Evolutionary conservation across 495 filamentous ascomycete genomes (phyloP), one percentile per base, ranked within the genome.

Genomic region (Penicillium egyptiacum): DNA sequence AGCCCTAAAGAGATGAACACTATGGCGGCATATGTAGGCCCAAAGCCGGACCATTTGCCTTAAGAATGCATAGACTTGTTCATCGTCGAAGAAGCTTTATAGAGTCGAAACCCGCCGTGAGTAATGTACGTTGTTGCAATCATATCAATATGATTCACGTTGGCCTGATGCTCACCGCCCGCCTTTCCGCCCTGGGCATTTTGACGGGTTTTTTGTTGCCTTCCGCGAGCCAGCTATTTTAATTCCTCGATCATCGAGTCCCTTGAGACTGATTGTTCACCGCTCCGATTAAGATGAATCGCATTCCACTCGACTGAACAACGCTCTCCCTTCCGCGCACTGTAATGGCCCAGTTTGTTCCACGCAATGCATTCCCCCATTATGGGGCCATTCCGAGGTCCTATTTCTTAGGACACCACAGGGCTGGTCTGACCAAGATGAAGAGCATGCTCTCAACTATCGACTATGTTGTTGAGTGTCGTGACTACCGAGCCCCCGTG

Each of bases 341-440:
- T 20, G 25, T 31, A 37, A 67, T 67, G 66, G 63, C 75, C 47
- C 67, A 72, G 41, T 98, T 98, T 71, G 61, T 86, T 17, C 91
- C 95, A 1, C 90, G 94, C 54, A 67, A 72, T 40, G 69, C 75
- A 9, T 98, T 94, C 70, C 86, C 86, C 3, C 68, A 75, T 31
- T 76, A 85, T 67, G 81, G 87, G 53, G 83, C 83, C 33, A 85
- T 98, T 55, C 88, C 90, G 14, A 84, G 90, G 23, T 94, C 95
- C 54, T 99, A 97, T 78, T 99, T 88, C 79, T 84, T 98, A n/a
- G 94, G 94, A 55, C 94, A 99, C 70, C 94, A 99, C 78, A 79
- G 81, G 43, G 79, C 88, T 35, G 94, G 89, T n/a, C 77, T 98
- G 20, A 75, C 76, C 19, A 87, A 88, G 68, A 98, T 99, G 89